Conservation (phyloP, 2,329 filamentous ascomycete species). For the Exophiala sideris region DNA sequence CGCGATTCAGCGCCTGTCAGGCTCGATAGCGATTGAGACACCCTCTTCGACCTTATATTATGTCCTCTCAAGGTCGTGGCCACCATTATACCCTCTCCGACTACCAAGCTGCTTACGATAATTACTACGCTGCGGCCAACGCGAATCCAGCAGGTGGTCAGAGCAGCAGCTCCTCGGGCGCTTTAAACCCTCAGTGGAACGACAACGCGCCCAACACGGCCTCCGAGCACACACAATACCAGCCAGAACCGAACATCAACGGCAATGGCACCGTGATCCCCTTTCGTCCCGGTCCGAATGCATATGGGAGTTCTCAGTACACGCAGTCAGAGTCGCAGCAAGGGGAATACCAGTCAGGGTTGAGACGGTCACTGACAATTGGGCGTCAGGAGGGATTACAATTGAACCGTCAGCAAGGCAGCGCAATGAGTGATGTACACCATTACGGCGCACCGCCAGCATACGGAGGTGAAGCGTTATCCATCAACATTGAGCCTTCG, state of each 20-base stretch:
- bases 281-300: slow-evolving; percentile 19
- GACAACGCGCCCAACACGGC: slow-evolving; percentile 21
- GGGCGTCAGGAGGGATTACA: slow-evolving; percentile 56
- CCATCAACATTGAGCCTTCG: slow-evolving; percentile 60
- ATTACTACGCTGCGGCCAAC: slow-evolving; percentile 26
- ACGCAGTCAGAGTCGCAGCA: slow-evolving; percentile 7
- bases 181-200: slow-evolving; percentile 39
- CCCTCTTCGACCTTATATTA: slow-evolving; percentile 5
- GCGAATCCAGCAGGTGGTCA: slow-evolving; percentile 47
- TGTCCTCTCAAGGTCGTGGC: slow-evolving; percentile 28
- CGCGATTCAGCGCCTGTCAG: neutral
- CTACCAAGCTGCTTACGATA: slow-evolving; percentile 21
- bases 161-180: slow-evolving; percentile 47
- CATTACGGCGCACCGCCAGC: slow-evolving; percentile 52
- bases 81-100: slow-evolving; percentile 26
- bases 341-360: slow-evolving; percentile 17
- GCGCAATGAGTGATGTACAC: slow-evolving; percentile 42
- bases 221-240: slow-evolving; percentile 18
- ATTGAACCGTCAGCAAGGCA: slow-evolving; percentile 41
- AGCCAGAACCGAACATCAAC: slow-evolving; percentile 17
- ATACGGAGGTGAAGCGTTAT: slow-evolving; percentile 47
- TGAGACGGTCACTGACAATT: slow-evolving; percentile 42
- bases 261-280: slow-evolving; percentile 25
- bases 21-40: slow-evolving; percentile 1
- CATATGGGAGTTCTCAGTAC: slow-evolving; percentile 7